phyloP scores from a whole-genome alignment of 306 rosid genomes.

The Cotoneaster glaucophyllus region DNA sequence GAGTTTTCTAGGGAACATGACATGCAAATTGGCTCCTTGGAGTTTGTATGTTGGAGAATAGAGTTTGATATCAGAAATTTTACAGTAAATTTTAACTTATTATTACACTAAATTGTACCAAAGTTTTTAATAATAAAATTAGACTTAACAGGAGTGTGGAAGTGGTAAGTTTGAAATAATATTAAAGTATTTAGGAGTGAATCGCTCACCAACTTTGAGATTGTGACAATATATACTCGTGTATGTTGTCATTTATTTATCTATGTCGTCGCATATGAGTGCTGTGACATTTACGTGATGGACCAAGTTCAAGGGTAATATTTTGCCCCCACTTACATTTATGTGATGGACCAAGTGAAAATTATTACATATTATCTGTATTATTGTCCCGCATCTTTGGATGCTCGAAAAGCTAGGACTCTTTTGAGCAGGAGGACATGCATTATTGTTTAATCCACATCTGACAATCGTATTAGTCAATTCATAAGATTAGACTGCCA shows the following conservation, averaged over 20 bases:
- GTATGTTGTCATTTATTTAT: too few relatives aligned
- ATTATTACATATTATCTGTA: not conserved
- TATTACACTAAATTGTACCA: too few relatives aligned
- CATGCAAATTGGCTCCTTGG: not conserved
- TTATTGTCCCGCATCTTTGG: conserved; percentile 12
- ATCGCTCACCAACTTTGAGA: too few relatives aligned
- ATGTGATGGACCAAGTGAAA: not conserved
- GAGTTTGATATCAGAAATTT: too few relatives aligned
- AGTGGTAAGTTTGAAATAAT: too few relatives aligned
- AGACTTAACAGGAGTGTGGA: too few relatives aligned
- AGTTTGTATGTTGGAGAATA: too few relatives aligned
- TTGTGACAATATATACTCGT: too few relatives aligned
- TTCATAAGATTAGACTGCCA: not conserved
- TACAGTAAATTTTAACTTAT: too few relatives aligned
- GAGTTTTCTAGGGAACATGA: not conserved
- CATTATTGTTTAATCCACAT: not conserved
- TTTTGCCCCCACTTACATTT: not conserved
- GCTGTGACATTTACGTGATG: not conserved
- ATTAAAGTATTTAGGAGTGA: too few relatives aligned
- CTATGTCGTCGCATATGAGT: not conserved
- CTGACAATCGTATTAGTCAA: not conserved
- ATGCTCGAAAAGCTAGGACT: conserved; percentile 13
- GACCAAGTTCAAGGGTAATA: not conserved
- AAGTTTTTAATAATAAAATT: too few relatives aligned
- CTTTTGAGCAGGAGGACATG: not conserved